Conservation (phyloP, 371 early-diverging fungal species). For the Paraphysoderma sedebokerense region DNA sequence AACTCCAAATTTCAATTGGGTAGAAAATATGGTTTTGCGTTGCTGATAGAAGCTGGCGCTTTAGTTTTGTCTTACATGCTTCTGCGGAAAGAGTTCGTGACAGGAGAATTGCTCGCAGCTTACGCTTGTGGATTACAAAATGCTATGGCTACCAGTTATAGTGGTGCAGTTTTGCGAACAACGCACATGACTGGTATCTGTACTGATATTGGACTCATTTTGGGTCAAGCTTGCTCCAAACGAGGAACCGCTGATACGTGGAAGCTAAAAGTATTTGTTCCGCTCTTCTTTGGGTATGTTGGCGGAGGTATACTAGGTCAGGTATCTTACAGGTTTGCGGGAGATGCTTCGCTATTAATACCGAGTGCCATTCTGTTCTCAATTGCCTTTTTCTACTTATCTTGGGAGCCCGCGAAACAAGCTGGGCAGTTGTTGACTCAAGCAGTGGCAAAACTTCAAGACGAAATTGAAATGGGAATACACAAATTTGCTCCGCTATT, state of each 20-base stretch:
- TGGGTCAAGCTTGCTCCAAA: conserved; percentile 21
- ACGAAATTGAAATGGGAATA: background rate
- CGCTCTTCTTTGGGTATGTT: conserved; percentile 14
- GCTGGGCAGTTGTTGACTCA: background rate
- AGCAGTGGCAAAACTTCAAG: conserved; percentile 2
- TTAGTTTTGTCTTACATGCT: conserved; percentile 19
- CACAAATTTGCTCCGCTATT: too few relatives aligned
- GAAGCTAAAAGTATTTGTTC: conserved; percentile 23
- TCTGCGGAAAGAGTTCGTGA: conserved; percentile 13
- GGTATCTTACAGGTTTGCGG: background rate
- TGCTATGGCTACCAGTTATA: conserved; percentile 23
- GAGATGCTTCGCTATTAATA: background rate
- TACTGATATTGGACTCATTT: conserved; percentile 27
- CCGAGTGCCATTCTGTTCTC: background rate
- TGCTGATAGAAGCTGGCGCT: conserved; percentile 16
- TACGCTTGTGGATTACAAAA: conserved; percentile 32
- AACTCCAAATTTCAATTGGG: conserved; percentile 28
- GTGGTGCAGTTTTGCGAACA: conserved; percentile 26
- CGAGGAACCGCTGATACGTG: conserved; percentile 21
- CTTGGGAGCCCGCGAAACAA: conserved; percentile 1
- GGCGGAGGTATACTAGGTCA: conserved; percentile 13
- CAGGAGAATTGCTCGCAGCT: conserved; percentile 30
- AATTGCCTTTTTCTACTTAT: background rate
- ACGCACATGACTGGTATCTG: conserved; percentile 34
- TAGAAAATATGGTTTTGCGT: conserved; percentile 17